These are phyloP conservation scores for Phytomonas francai DNA, from an alignment of 208 protist genomes.

Conservation along the genomic window DNA sequence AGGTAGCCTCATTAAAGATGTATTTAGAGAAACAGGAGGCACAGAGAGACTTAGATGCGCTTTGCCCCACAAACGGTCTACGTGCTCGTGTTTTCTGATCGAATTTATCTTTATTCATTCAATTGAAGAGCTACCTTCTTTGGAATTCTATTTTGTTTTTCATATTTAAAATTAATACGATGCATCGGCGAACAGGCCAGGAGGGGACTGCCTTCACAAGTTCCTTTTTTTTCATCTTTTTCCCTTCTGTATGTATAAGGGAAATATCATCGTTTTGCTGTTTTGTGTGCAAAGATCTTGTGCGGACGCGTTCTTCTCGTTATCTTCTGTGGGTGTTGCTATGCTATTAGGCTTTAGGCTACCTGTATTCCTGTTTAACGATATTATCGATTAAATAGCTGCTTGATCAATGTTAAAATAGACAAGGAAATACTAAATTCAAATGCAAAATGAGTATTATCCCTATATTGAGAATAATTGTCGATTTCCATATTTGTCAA, in stretches of 20 bases:
- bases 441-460: neutral
- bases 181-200: neutral
- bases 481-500: neutral
- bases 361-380: neutral
- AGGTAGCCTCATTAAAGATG: conserved; percentile 88
- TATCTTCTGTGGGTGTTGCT: neutral
- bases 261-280: neutral
- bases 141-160: neutral
- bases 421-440: neutral
- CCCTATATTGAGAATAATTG: neutral
- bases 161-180: neutral
- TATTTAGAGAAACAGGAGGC: conserved; percentile 82
- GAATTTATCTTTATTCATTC: neutral
- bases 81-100: conserved; percentile 20
- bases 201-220: neutral
- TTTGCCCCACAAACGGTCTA: conserved; percentile 33
- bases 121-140: neutral
- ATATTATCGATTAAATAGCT: neutral
- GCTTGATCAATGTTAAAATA: neutral
- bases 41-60: conserved; percentile 58
- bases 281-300: neutral
- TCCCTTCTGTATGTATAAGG: conserved; percentile 1
- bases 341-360: neutral
- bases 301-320: neutral
- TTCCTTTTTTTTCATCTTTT: neutral